Percentiles rank a stretch among this genome's conserved stretches.
Conservation (phyloP, 768 basidiomycete species). For the Paxillus involutus region DNA sequence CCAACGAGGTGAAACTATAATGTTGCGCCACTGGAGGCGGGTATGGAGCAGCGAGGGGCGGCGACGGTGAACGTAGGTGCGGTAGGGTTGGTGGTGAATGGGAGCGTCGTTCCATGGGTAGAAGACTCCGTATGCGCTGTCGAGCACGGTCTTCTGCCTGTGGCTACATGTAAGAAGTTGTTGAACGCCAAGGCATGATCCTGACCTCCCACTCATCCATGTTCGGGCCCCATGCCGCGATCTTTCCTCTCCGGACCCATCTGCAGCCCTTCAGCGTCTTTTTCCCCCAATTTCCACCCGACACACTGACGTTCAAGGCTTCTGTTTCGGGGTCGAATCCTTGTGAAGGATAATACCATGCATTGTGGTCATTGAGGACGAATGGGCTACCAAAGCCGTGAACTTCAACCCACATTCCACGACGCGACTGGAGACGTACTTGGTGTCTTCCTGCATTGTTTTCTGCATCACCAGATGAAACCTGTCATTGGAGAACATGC, state of each 20-base stretch:
- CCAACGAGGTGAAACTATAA: slow-evolving; percentile 78
- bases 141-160: slow-evolving; percentile 83
- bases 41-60: slow-evolving; percentile 77
- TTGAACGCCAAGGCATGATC: slow-evolving; percentile 2
- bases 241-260: slow-evolving; percentile 82
- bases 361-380: slow-evolving; percentile 68
- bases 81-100: slow-evolving; percentile 72
- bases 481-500: too few species aligned
- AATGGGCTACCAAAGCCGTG: slow-evolving; percentile 31
- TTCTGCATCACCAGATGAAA: slow-evolving; percentile 23
- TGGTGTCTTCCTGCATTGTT: slow-evolving; percentile 31
- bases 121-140: slow-evolving; percentile 69
- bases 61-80: slow-evolving; percentile 77
- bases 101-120: slow-evolving; percentile 61
- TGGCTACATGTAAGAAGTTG: slow-evolving; percentile 7
- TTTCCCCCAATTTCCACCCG: slow-evolving; percentile 81
- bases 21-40: slow-evolving; percentile 66
- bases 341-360: slow-evolving; percentile 85
- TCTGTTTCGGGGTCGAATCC: slow-evolving; percentile 67
- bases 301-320: slow-evolving; percentile 47
- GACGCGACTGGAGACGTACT: slow-evolving; percentile 17
- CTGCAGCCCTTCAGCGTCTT: slow-evolving; percentile 74
- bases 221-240: slow-evolving; percentile 79
- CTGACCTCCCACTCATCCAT: slow-evolving; percentile 85
- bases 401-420: slow-evolving; percentile 2